Conservation (phyloP, 1,139 yeast genomes). For the Trichomonascaceae sp. region DNA sequence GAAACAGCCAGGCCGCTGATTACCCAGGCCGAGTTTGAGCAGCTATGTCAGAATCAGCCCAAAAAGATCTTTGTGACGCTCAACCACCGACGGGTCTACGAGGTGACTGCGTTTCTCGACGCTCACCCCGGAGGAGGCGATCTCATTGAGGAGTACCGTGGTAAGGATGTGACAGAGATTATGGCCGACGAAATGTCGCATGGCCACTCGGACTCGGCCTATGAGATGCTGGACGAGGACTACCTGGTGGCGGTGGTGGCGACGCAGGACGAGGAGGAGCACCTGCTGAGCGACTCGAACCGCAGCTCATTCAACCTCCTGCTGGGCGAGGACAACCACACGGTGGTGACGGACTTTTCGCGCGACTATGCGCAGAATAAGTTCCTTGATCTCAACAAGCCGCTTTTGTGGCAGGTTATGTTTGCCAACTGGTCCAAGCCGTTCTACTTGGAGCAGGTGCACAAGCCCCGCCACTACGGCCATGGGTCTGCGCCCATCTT, state of each 20-base stretch:
- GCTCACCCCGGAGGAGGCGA: constrained; percentile 88
- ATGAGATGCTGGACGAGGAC: constrained; percentile 76
- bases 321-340: constrained; percentile 38
- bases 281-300: constrained; percentile 29
- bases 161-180: constrained; percentile 68
- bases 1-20: too few species aligned
- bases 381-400: constrained; percentile 73
- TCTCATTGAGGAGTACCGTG: constrained; percentile 60
- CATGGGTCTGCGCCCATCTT: constrained; percentile 84
- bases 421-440: constrained; percentile 65
- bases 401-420: constrained; percentile 68
- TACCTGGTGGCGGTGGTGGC: constrained; percentile 50
- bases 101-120: constrained; percentile 63
- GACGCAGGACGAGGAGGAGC: constrained; percentile 46
- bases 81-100: constrained; percentile 63
- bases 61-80: constrained; percentile 39
- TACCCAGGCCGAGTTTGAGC: constrained; percentile 13
- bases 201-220: constrained; percentile 74
- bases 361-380: constrained; percentile 65
- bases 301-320: constrained; percentile 14
- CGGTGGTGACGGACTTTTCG: constrained; percentile 64
- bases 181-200: constrained; percentile 61
- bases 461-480: constrained; percentile 90
- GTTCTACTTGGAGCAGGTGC: constrained; percentile 89
- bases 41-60: constrained; percentile 5